A percentile compares a stretch with the other conserved stretches of the same genome.
phyloP scores from a whole-genome alignment of 768 basidiomycete genomes.

The Rhizopogon vinicolor region DNA sequence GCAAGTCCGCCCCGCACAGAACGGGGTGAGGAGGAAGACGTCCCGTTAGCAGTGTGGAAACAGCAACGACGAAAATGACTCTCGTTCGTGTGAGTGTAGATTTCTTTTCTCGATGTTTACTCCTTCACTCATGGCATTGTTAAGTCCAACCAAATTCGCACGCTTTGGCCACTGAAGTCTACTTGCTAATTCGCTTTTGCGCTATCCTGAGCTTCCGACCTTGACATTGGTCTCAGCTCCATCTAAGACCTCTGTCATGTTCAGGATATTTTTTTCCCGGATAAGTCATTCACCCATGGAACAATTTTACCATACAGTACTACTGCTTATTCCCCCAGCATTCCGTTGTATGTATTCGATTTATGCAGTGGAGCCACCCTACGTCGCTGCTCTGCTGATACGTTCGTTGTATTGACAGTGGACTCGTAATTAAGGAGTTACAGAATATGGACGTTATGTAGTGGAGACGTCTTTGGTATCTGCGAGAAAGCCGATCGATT shows the following conservation, averaged over 20 bases:
- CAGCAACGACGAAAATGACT: slow-evolving; percentile 50
- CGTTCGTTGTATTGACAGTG: slow-evolving; percentile 9
- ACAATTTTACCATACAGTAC: slow-evolving; percentile 26
- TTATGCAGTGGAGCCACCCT: background rate
- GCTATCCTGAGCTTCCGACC: background rate
- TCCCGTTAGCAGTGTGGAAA: slow-evolving; percentile 77
- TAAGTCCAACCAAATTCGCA: background rate
- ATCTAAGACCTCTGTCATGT: slow-evolving; percentile 22
- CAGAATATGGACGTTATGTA: slow-evolving; percentile 1
- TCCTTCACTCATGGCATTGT: background rate
- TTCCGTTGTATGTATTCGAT: slow-evolving; percentile 5
- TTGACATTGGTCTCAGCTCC: background rate
- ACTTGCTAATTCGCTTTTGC: background rate
- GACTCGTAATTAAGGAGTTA: slow-evolving; percentile 9
- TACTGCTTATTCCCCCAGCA: slow-evolving; percentile 23
- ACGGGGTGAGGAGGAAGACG: slow-evolving; percentile 66
- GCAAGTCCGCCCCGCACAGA: slow-evolving; percentile 22
- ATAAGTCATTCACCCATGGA: slow-evolving; percentile 14
- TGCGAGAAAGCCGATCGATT: background rate
- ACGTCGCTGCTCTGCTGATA: background rate
- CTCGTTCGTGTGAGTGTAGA: background rate
- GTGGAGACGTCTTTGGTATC: background rate
- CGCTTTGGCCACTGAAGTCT: too few relatives aligned
- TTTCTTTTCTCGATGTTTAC: background rate
- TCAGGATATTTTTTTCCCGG: slow-evolving; percentile 16